Evolutionary conservation across 768 basidiomycete genomes (phyloP), one percentile per base, ranked within the genome.

Genomic region (Suillus bovinus): DNA sequence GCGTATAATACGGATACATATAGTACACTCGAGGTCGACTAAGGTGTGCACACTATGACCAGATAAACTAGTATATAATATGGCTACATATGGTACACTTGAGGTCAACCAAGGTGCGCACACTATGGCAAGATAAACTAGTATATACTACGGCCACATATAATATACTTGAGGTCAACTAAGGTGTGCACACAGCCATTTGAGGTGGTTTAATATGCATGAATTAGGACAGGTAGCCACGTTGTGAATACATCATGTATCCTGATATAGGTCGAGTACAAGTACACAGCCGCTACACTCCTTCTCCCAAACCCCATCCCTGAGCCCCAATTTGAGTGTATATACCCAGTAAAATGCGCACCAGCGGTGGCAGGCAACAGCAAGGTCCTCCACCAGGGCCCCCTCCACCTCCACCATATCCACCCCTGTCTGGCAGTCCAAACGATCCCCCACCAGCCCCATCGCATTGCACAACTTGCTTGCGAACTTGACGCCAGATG

Each of bases 371-470:
- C 41, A 42, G 41, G 41, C 20, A 42, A 42, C 41, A 42, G 41
- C 41, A 42, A 17, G 41, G 41, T 42, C 41, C 41, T 42, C 41
- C 41, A 42, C 17, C 41, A 42, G 41, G 41, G 33, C 6, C 33
- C 9, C 33, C 33, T 20, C n/a, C n/a, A n/a, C 20, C 41, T 42
- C 41, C 41, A 42, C 41, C 41, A 42, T 11, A 42, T 42, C 41
- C 42, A 44, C 42, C 42, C 42, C 42, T 44, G 42, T 44, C 42
- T 44, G 42, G 42, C n/a, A n/a, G 42, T n/a, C 42, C 42, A n/a
- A 44, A 44, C n/a, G 42, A 44, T n/a, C 42, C 42, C 20, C 42
- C 20, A 20, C 41, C 41, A 41, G 41, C n/a, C 42, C 42, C 4
- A 4, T 44, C n/a, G 42, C n/a, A 44, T 44, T 44, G n/a, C 42